These are phyloP conservation scores for Aurifilum marmelostoma DNA, from an alignment of 2,329 filamentous ascomycete species.

Conservation along the genomic window DNA sequence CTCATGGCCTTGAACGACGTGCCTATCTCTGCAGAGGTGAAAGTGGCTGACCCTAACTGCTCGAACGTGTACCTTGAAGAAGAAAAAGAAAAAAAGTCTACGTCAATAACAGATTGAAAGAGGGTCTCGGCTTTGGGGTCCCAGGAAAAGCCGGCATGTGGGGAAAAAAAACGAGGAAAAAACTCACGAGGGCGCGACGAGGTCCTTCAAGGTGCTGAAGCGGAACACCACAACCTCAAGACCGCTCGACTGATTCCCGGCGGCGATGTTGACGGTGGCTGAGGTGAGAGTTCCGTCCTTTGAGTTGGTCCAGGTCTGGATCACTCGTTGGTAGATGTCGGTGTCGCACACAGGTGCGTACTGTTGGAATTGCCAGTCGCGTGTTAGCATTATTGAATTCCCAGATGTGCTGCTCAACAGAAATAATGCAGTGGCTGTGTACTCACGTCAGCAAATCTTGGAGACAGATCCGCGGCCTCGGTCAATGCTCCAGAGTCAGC, in stretches of 20 bases:
- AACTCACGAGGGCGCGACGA: slow-evolving; percentile 19
- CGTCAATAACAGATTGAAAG: not conserved
- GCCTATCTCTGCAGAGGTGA: slow-evolving; percentile 19
- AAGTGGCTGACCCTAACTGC: slow-evolving; percentile 19
- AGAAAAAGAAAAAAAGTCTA: not conserved
- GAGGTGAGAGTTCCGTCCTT: slow-evolving; percentile 15
- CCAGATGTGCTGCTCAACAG: not conserved
- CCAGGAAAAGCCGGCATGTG: not conserved
- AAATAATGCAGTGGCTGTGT: not conserved
- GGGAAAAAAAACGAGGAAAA: not conserved
- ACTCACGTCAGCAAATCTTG: not conserved
- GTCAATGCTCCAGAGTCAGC: not conserved
- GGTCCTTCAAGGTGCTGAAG: slow-evolving; percentile 16
- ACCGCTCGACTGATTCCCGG: slow-evolving; percentile 3
- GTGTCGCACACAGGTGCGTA: slow-evolving; percentile 20
- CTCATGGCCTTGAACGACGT: slow-evolving; percentile 22
- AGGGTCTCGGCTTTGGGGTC: not conserved
- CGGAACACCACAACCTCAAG: slow-evolving; percentile 16
- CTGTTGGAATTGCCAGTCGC: not conserved
- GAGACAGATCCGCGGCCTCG: not conserved
- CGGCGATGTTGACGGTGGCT: slow-evolving; percentile 18
- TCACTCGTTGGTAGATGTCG: slow-evolving; percentile 16
- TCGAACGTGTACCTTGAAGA: slow-evolving; percentile 18
- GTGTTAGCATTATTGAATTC: not conserved
- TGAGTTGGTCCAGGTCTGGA: slow-evolving; percentile 24